phyloP scores from a whole-genome alignment of 23 red algal species.

The Gracilaria caudata region DNA sequence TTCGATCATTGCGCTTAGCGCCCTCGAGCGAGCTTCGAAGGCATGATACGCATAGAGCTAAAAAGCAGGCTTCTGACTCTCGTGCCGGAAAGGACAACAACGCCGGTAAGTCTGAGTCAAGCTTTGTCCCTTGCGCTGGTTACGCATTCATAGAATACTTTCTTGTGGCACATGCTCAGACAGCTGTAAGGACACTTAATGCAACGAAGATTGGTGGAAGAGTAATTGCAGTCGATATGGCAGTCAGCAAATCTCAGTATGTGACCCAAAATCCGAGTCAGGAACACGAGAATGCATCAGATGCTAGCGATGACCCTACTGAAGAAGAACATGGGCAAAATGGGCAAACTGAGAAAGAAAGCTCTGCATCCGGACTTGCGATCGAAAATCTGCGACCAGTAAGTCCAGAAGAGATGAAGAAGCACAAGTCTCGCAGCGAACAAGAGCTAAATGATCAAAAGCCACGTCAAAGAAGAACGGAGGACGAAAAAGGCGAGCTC shows the following conservation, averaged over 20 bases:
- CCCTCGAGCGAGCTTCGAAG: constrained; percentile 9
- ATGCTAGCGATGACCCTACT: background rate
- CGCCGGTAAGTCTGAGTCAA: background rate
- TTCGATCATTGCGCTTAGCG: constrained; percentile 31
- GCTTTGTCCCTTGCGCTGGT: constrained; percentile 41
- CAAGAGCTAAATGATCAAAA: background rate
- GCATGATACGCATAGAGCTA: constrained; percentile 25
- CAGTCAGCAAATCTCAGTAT: constrained; percentile 75
- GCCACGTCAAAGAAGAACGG: background rate
- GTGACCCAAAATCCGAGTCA: background rate
- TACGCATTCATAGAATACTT: constrained; percentile 90
- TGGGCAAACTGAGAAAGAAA: background rate
- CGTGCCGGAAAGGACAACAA: background rate
- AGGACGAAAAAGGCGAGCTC: constrained; percentile 37
- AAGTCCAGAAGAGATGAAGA: background rate
- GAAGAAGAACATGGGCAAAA: background rate
- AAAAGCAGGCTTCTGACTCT: background rate
- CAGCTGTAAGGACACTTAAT: constrained; percentile 60
- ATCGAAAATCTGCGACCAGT: background rate
- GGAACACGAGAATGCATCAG: background rate
- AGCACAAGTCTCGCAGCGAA: background rate
- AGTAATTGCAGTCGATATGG: constrained; percentile 83
- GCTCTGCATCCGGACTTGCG: background rate
- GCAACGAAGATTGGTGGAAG: constrained; percentile 69
- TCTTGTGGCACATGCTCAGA: constrained; percentile 57